Conservation (phyloP, 345 rosid genomes). For the Trapa incisa region DNA sequence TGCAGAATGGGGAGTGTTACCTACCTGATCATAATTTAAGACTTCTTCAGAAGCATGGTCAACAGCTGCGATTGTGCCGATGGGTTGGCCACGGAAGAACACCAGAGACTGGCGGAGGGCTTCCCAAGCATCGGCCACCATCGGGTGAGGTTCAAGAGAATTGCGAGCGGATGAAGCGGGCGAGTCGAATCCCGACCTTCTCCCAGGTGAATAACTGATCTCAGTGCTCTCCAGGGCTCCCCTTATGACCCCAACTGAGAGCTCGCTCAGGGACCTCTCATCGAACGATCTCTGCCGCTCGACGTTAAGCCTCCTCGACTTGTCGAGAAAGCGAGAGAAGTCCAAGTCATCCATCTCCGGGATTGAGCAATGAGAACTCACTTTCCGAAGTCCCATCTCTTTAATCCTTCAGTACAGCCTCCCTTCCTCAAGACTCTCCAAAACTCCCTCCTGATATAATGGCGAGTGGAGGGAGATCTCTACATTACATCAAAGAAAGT, state of each 20-base stretch:
- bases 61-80: constrained; percentile 78
- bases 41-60: constrained; percentile 97
- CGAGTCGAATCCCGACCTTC: constrained; percentile 60
- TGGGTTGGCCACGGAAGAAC: constrained; percentile 64
- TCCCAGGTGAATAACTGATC: constrained; percentile 42
- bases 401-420: constrained; percentile 34
- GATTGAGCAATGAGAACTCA: constrained; percentile 69
- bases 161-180: constrained; percentile 70
- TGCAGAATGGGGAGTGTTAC: neutral
- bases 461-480: neutral
- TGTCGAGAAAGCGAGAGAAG: constrained; percentile 67
- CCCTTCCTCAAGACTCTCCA: neutral
- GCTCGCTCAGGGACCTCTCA: constrained; percentile 86
- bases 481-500: neutral
- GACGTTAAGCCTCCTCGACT: constrained; percentile 70
- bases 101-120: constrained; percentile 68
- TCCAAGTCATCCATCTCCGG: constrained; percentile 65
- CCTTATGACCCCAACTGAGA: constrained; percentile 50
- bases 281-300: constrained; percentile 88
- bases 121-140: constrained; percentile 99
- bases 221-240: constrained; percentile 45
- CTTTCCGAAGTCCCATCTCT: constrained; percentile 47
- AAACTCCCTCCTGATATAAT: neutral
- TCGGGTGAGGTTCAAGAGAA: constrained; percentile 91
- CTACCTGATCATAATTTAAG: constrained; percentile 93